phyloP scores from a whole-genome alignment of 2,329 filamentous ascomycete genomes.

The Alternaria longipes region DNA sequence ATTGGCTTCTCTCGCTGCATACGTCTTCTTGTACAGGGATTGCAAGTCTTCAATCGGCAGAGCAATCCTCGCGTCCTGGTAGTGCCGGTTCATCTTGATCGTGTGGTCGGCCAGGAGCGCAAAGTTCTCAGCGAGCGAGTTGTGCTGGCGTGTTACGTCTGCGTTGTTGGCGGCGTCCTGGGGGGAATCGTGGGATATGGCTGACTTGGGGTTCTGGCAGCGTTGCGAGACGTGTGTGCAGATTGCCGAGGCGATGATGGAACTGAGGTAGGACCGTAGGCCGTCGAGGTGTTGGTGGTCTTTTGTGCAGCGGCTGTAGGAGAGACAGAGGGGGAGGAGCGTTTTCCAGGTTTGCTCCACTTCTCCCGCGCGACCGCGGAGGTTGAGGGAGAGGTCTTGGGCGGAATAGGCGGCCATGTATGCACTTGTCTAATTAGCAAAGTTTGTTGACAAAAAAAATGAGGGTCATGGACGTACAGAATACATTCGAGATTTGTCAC shows the following conservation, averaged over 20 bases:
- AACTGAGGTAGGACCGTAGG: constrained; percentile 52
- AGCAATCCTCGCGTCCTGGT: constrained; percentile 38
- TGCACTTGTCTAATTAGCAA: constrained; percentile 40
- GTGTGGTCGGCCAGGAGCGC: constrained; percentile 40
- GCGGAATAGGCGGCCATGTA: constrained; percentile 52
- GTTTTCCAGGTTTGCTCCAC: constrained; percentile 51
- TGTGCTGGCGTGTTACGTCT: constrained; percentile 37
- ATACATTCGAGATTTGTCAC: constrained; percentile 58
- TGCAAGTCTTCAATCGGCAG: constrained; percentile 50
- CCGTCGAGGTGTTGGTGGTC: constrained; percentile 52
- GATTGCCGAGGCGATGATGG: constrained; percentile 53
- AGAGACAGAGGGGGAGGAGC: constrained; percentile 47
- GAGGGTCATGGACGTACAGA: constrained; percentile 38
- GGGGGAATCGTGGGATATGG: constrained; percentile 36
- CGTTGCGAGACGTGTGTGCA: constrained; percentile 46
- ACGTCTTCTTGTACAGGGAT: constrained; percentile 51
- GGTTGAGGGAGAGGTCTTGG: constrained; percentile 40
- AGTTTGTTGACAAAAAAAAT: neutral
- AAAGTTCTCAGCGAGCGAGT: constrained; percentile 36
- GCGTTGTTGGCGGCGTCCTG: constrained; percentile 33
- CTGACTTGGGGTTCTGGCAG: constrained; percentile 20
- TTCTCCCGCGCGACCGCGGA: constrained; percentile 44
- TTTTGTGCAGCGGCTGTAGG: constrained; percentile 43
- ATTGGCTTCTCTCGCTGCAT: constrained; percentile 40
- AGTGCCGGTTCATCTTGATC: constrained; percentile 35